These are phyloP conservation scores for Boletus huronensis DNA, from an alignment of 768 basidiomycete species.

Conservation along the genomic window DNA sequence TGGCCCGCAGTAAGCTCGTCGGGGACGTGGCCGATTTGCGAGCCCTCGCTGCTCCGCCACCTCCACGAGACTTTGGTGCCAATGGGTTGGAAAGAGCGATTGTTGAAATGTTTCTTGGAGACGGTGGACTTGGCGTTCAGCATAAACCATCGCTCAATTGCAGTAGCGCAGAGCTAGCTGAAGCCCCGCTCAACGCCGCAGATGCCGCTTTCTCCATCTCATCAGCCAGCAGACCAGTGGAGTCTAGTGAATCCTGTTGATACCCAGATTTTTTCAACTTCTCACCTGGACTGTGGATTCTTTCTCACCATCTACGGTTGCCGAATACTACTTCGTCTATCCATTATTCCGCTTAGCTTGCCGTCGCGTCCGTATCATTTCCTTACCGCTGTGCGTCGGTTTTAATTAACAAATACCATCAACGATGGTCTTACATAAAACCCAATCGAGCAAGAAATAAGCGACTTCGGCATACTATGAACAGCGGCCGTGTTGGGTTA, in stretches of 20 bases:
- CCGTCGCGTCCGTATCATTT: slow-evolving; percentile 13
- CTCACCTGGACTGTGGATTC: slow-evolving; percentile 9
- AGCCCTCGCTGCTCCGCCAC: slow-evolving; percentile 33
- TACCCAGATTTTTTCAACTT: slow-evolving; percentile 3
- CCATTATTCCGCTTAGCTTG: slow-evolving; percentile 10
- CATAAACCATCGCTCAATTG: neutral
- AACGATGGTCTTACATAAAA: neutral
- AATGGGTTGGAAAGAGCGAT: slow-evolving; percentile 44
- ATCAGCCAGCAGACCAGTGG: neutral
- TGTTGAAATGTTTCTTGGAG: slow-evolving; percentile 45
- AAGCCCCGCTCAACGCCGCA: neutral
- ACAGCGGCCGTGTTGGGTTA: slow-evolving; percentile 23
- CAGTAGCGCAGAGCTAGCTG: neutral
- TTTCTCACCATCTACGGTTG: slow-evolving; percentile 9
- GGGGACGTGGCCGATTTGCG: slow-evolving; percentile 29
- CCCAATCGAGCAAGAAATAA: neutral
- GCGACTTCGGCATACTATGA: neutral
- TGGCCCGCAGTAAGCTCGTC: slow-evolving; percentile 55
- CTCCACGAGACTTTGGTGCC: slow-evolving; percentile 31
- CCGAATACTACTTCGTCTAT: slow-evolving; percentile 14
- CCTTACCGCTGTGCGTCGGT: slow-evolving; percentile 9
- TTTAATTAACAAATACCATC: slow-evolving; percentile 11
- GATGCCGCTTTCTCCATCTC: neutral
- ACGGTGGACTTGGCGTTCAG: slow-evolving; percentile 5
- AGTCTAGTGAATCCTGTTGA: slow-evolving; percentile 10